phyloP scores from a whole-genome alignment of 371 early-diverging fungal species.

The Apophysomyces elegans region DNA sequence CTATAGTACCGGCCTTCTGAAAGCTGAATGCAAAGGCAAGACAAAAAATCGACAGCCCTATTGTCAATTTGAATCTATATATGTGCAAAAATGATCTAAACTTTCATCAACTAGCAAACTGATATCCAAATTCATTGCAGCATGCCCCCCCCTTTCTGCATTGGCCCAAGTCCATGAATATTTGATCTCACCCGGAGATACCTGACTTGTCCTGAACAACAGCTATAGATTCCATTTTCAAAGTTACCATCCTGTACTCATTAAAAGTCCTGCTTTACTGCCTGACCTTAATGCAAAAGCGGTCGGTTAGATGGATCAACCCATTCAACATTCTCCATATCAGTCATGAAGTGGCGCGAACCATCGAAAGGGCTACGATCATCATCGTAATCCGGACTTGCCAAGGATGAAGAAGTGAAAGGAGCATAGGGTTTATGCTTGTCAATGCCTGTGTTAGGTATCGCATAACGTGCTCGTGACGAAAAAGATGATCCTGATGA shows the following conservation, averaged over 20 bases:
- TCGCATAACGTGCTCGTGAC: constrained; percentile 9
- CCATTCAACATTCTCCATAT: constrained; percentile 11
- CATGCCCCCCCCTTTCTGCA: neutral
- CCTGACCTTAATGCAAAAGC: constrained; percentile 21
- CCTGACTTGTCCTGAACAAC: neutral
- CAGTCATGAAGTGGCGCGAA: neutral
- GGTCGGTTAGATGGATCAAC: neutral
- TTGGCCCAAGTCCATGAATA: neutral
- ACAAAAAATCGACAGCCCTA: no score
- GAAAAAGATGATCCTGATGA: constrained; percentile 14
- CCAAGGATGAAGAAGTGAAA: constrained; percentile 33
- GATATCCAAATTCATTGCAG: neutral
- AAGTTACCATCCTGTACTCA: neutral
- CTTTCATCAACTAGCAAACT: neutral
- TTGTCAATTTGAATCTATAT: neutral
- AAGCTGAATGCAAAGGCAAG: no score
- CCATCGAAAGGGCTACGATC: constrained; percentile 33
- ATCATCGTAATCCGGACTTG: constrained; percentile 34
- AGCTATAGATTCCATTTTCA: neutral
- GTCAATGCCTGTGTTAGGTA: neutral
- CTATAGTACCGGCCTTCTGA: no score
- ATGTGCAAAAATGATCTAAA: neutral
- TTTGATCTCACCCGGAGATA: neutral
- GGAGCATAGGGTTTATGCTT: constrained; percentile 26
- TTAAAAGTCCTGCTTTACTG: neutral